phyloP scores from a whole-genome alignment of 345 rosid genomes.

The Zanthoxylum bungeanum region DNA sequence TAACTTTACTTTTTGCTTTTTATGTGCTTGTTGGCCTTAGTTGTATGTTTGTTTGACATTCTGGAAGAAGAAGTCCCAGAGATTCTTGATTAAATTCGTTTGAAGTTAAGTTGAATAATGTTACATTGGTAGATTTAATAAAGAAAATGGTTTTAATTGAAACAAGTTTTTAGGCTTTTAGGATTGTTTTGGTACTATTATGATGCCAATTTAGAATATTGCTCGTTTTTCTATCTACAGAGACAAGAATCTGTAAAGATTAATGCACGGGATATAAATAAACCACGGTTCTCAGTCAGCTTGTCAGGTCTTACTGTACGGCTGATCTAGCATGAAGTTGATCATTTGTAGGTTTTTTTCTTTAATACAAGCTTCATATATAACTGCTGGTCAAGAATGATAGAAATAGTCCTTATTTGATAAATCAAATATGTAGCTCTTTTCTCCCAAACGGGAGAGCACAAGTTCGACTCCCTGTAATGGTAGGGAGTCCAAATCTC shows the following conservation, averaged over 20 bases:
- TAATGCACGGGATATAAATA: constrained; percentile 80
- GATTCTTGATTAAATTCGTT: background rate
- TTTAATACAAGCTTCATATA: background rate
- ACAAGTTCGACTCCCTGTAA: too few relatives aligned
- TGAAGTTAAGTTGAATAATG: background rate
- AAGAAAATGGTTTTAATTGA: background rate
- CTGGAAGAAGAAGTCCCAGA: background rate
- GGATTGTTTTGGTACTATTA: constrained; percentile 4
- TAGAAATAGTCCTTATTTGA: background rate
- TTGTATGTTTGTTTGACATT: background rate
- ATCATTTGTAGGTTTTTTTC: constrained; percentile 74
- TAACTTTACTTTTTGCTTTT: background rate
- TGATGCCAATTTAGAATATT: background rate
- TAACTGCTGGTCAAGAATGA: background rate
- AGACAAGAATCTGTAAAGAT: constrained; percentile 84
- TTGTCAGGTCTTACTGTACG: constrained; percentile 82
- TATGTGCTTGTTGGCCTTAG: background rate
- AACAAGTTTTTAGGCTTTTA: background rate
- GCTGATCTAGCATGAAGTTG: constrained; percentile 92
- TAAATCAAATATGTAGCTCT: background rate
- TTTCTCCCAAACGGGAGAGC: too few relatives aligned
- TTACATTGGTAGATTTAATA: background rate
- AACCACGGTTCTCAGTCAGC: constrained; percentile 59
- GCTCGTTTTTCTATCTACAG: constrained; percentile 34
- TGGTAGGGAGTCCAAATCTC: too few relatives aligned